Conservation (phyloP, 306 rosid species). For the Prunus campanulata region DNA sequence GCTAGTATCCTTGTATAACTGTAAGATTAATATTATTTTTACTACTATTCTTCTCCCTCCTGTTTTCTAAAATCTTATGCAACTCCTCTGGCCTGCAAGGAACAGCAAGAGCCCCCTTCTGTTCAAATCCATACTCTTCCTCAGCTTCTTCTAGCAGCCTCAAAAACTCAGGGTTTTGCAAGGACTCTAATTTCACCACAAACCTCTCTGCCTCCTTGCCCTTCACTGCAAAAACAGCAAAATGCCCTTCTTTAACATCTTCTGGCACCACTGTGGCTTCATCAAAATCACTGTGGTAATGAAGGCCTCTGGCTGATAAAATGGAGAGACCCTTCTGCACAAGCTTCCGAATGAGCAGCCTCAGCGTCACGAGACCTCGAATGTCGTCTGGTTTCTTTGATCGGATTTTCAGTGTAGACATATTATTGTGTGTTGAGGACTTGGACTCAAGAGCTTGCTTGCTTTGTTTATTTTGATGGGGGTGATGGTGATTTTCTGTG, state of each 20-base stretch:
- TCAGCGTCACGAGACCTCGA: slow-evolving; percentile 24
- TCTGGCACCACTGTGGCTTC: slow-evolving; percentile 26
- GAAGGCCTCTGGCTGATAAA: slow-evolving; percentile 27
- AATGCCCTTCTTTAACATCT: slow-evolving; percentile 54
- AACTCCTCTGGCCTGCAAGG: slow-evolving; percentile 59
- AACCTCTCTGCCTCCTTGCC: slow-evolving; percentile 57
- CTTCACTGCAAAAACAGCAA: slow-evolving; percentile 53
- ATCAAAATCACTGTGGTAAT: neutral
- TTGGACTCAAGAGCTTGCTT: neutral
- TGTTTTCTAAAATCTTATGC: slow-evolving; percentile 46
- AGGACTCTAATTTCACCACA: slow-evolving; percentile 41
- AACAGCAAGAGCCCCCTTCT: slow-evolving; percentile 62
- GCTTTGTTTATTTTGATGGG: no score
- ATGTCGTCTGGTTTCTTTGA: neutral
- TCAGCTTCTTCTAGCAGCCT: slow-evolving; percentile 51
- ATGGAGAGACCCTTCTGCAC: slow-evolving; percentile 40
- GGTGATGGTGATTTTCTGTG: neutral
- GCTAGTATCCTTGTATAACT: neutral
- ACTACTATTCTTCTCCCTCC: neutral
- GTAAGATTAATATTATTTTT: neutral
- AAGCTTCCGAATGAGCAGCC: slow-evolving; percentile 32
- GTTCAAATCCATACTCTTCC: slow-evolving; percentile 64
- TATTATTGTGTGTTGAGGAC: neutral
- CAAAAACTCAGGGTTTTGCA: slow-evolving; percentile 54
- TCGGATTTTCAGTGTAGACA: neutral